Evolutionary conservation across 1,284 basidiomycete species (phyloP).

Genomic region (Irpex sp.): DNA sequence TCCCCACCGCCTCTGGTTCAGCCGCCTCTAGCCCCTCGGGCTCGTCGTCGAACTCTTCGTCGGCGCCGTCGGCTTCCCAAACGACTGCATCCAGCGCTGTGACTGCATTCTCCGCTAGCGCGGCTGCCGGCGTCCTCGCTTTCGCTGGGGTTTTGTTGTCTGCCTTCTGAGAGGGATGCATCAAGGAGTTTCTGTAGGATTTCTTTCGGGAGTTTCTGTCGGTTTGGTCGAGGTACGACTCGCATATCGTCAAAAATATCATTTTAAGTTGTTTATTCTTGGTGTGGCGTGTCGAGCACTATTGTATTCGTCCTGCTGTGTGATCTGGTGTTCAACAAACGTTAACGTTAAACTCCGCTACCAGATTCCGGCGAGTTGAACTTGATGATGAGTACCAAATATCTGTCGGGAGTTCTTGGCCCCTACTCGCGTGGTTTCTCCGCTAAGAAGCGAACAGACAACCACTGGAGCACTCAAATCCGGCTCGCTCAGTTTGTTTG

Average conservation of each 20-base stretch:
- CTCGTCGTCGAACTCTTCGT: conserved; percentile 10
- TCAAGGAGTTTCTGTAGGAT: not conserved
- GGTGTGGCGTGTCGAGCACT: not conserved
- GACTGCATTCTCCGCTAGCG: conserved; percentile 12
- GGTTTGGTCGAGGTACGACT: not conserved
- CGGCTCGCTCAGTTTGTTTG: too few species aligned
- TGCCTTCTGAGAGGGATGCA: conserved; percentile 8
- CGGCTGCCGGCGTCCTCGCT: conserved; percentile 18
- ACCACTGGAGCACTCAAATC: too few species aligned
- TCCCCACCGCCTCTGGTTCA: not conserved
- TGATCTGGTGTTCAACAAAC: too few species aligned
- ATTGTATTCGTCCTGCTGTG: not conserved
- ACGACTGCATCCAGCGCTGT: conserved; percentile 17
- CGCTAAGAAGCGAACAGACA: too few species aligned
- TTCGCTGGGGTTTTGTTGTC: conserved; percentile 16
- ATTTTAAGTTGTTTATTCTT: not conserved
- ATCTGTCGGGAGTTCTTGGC: too few species aligned
- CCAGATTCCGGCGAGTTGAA: too few species aligned
- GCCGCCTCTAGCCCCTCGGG: not conserved
- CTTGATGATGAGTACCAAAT: too few species aligned
- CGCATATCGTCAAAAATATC: not conserved
- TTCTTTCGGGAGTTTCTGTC: too few species aligned
- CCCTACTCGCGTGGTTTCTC: too few species aligned
- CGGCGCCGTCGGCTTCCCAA: conserved; percentile 12
- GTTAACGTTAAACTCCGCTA: too few species aligned